Evolutionary conservation across 2,329 filamentous ascomycete genomes (phyloP).

Genomic region (Tolypocladium guangdongense): DNA sequence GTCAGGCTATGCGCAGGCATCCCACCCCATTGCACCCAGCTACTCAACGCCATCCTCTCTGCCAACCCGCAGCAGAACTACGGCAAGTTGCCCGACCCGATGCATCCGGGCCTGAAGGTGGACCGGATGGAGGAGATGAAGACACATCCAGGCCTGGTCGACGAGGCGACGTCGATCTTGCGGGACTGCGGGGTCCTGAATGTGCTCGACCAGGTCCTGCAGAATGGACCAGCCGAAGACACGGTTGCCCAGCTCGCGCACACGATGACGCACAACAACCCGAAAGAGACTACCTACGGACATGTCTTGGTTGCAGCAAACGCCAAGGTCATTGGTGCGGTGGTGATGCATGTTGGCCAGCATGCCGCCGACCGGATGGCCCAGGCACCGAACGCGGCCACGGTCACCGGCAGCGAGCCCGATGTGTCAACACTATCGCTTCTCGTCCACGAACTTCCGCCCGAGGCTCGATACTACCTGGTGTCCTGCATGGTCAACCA

Average conservation of each 20-base stretch:
- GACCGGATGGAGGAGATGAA: conserved; percentile 68
- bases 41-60: conserved; percentile 79
- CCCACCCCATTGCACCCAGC: conserved; percentile 72
- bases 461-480: conserved; percentile 76
- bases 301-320: conserved; percentile 59
- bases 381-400: conserved; percentile 47
- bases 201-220: conserved; percentile 47
- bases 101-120: conserved; percentile 53
- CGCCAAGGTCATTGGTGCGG: conserved; percentile 60
- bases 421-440: conserved; percentile 66
- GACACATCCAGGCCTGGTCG: conserved; percentile 52
- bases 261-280: conserved; percentile 51
- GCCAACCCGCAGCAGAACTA: conserved; percentile 62
- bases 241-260: conserved; percentile 67
- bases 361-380: conserved; percentile 52
- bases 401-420: conserved; percentile 27
- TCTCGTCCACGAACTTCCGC: conserved; percentile 61
- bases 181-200: conserved; percentile 44
- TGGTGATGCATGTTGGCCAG: conserved; percentile 74
- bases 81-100: conserved; percentile 49
- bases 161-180: conserved; percentile 48
- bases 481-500: conserved; percentile 82
- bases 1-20: conserved; percentile 71
- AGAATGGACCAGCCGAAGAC: conserved; percentile 56
- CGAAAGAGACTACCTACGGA: conserved; percentile 52